phyloP scores from a whole-genome alignment of 2,329 filamentous ascomycete genomes.

The Trichoderma sp. region DNA sequence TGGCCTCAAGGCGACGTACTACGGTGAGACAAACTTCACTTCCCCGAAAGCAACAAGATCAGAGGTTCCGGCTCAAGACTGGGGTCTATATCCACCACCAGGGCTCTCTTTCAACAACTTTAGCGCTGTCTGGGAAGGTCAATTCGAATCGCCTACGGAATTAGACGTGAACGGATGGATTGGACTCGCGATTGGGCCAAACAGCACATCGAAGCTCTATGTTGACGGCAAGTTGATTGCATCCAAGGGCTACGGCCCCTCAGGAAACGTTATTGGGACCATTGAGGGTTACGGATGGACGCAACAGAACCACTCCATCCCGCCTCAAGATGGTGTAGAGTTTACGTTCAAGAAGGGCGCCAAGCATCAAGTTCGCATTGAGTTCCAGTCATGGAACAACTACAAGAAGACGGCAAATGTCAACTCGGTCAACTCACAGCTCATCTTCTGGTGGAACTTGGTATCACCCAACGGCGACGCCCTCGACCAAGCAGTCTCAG shows the following conservation, averaged over 20 bases:
- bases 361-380: conserved; percentile 4
- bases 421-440: conserved; percentile 19
- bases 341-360: conserved; percentile 11
- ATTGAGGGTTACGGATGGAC: conserved; percentile 7
- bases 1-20: conserved; percentile 12
- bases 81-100: conserved; percentile 12
- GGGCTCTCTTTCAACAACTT: conserved; percentile 18
- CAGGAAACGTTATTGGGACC: not conserved
- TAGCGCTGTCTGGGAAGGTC: conserved; percentile 16
- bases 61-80: conserved; percentile 12
- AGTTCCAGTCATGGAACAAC: conserved; percentile 18
- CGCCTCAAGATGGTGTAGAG: conserved; percentile 1
- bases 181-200: conserved; percentile 18
- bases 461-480: conserved; percentile 1
- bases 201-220: conserved; percentile 15
- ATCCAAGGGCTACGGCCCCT: not conserved
- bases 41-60: not conserved
- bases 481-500: conserved; percentile 4
- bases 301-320: not conserved
- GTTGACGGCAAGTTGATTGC: conserved; percentile 8
- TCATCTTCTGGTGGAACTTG: conserved; percentile 19
- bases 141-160: conserved; percentile 6
- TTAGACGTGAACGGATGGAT: conserved; percentile 11
- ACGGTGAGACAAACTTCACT: conserved; percentile 6
- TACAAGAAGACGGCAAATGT: conserved; percentile 18